Base-by-base conservation (phyloP, 768 basidiomycete species). In the Suillus clintonianus region DNA sequence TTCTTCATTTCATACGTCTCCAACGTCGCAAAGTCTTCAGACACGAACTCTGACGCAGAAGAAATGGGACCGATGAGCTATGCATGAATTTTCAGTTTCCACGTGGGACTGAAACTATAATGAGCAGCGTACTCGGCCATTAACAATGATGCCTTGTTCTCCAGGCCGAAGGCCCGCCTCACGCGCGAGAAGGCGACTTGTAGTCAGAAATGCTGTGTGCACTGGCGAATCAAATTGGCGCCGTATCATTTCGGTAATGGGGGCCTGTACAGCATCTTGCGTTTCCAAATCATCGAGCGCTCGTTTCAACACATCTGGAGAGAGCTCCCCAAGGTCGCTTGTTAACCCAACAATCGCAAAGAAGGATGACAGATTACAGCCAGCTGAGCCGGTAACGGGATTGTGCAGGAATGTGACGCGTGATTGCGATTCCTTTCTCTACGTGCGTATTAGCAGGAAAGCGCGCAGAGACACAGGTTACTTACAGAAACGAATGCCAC, bases 321-420 rank as follows among this genome's bases (percentile, higher is more conserved):
- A 57, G 17, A 57, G 39, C 17, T 80, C 78, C 0, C 79, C 73
- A 13, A 90, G 71, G 17, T 19, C 39, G 6, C 39, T 36, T 19
- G 56, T 30, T 27, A 39, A 57, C 24, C 39, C 39, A 30, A 57
- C 6, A 7, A 10, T 5, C 1, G 56, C 56, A 41, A 57, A 41
- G 56, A 57, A 39, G 10, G 56, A 57, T 27, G 56, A 57, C 10
- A 57, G 17, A 17, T 57, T 27, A 27, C 56, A 24, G 6, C 56
- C 11, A 27, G 56, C 24, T 57, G 39, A 41, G 56, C 39, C 9
- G 9, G 63, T 60, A 9, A 76, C 64, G 1, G 94, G 89, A 63
- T 91, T 89, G 73, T 95, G 93, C 37, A 96, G 77, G 73, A 96
- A 91, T 0, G 88, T 81, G n/a, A 94, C 59, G 36, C 95, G 88